Base-by-base conservation (phyloP, 2,329 filamentous ascomycete species). In the Ambrosiella xylebori region DNA sequence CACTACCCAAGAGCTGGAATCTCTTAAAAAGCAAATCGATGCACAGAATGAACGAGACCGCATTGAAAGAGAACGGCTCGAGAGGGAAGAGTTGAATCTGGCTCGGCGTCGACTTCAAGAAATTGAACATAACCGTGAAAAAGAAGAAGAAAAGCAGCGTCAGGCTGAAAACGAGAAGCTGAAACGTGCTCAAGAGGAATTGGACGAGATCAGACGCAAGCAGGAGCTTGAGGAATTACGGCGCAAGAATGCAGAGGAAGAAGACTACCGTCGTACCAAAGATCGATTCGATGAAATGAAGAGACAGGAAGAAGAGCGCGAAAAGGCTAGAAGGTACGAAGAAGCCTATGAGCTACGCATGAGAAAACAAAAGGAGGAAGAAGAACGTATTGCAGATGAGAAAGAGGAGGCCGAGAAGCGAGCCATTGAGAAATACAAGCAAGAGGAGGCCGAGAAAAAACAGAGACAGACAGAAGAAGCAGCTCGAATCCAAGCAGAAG, bases 351-450 rank as follows among this genome's bases (percentile, higher is more conserved):
- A 78, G 64, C 65, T 73, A 57, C 59, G 59, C 13, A 56, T 56
- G 7, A 49, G 56, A 17, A 68, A 75, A 65, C 70, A 74, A 27
- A 67, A 78, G 13, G 69, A 71, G 60, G 70, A 74, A 55, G 72
- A 76, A 58, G 69, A 72, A 59, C 70, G 72, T 45, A 70, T 68
- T 7, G 68, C 71, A 57, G 72, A 75, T 52, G 73, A 71, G 57
- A 67, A 67, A 27, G 67, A 67, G 39, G 71, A 76, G 41, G 69
- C 74, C 60, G 76, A 74, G 53, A 71, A 71, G 56, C 73, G 76
- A 44, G 74, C 75, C 8, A 69, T 80, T 55, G 75, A 76, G 62
- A 71, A 71, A n/a, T 79, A 74, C 64, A 76, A 76, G 68, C 70
- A 68, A 37, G 68, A 73, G 58, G 73, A 78, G 62, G 68, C 71